phyloP scores from a whole-genome alignment of 345 rosid genomes.

The Boechera retrofracta region DNA sequence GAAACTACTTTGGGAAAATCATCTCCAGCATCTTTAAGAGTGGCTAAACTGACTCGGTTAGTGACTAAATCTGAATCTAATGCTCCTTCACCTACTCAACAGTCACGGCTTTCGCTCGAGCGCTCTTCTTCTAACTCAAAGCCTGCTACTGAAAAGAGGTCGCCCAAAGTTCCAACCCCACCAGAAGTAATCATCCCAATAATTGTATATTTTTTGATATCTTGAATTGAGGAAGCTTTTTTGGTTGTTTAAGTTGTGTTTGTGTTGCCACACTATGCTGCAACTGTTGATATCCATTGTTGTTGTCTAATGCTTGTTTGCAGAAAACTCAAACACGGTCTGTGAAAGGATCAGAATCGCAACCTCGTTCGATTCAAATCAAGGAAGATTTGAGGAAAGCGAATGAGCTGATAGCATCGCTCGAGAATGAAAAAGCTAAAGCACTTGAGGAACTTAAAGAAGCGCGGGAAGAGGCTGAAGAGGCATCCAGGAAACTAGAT shows the following conservation, averaged over 20 bases:
- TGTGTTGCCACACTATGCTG: slow-evolving; percentile 19
- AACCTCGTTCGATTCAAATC: slow-evolving; percentile 59
- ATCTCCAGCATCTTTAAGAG: slow-evolving; percentile 71
- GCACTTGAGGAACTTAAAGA: slow-evolving; percentile 70
- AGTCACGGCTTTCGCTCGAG: slow-evolving; percentile 58
- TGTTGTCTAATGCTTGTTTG: slow-evolving; percentile 28
- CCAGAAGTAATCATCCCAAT: slow-evolving; percentile 62
- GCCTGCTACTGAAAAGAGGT: slow-evolving; percentile 63
- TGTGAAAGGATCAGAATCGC: slow-evolving; percentile 67
- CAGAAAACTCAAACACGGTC: slow-evolving; percentile 65
- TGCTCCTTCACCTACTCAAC: slow-evolving; percentile 63
- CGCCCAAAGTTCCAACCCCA: slow-evolving; percentile 64
- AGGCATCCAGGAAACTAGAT: slow-evolving; percentile 66
- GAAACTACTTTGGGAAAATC: slow-evolving; percentile 62
- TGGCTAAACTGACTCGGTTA: slow-evolving; percentile 59
- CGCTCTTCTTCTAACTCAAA: slow-evolving; percentile 66
- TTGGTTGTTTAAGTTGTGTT: slow-evolving; percentile 12
- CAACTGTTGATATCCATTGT: neutral
- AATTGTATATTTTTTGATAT: neutral
- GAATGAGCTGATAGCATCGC: slow-evolving; percentile 62
- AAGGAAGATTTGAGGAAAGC: slow-evolving; percentile 94
- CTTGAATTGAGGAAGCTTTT: neutral
- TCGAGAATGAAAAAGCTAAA: slow-evolving; percentile 76
- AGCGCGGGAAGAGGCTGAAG: slow-evolving; percentile 63
- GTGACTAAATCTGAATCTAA: slow-evolving; percentile 62